A percentile compares a stretch with the other conserved stretches of the same genome.
These are phyloP conservation scores for Nicotiana rustica DNA, from an alignment of 305 asterid species.

Conservation along the genomic window DNA sequence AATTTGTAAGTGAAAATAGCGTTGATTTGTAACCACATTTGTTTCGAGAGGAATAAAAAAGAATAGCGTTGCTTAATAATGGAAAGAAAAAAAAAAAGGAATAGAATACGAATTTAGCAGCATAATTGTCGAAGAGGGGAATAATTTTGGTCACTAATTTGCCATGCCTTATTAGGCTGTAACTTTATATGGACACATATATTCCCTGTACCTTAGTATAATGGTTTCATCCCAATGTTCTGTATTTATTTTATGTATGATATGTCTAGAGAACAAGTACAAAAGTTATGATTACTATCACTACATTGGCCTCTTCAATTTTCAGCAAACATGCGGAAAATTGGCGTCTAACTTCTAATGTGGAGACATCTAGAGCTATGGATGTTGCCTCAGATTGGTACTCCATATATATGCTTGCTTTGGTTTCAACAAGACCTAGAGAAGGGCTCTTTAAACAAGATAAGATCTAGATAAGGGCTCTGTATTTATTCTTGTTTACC, in stretches of 20 bases:
- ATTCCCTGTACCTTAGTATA: too few species aligned
- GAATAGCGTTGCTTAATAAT: neutral
- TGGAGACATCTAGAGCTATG: slow-evolving; percentile 1
- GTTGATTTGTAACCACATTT: too few species aligned
- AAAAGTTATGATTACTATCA: neutral
- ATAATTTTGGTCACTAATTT: neutral
- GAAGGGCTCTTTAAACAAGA: neutral
- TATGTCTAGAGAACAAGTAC: neutral
- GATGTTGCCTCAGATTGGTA: neutral
- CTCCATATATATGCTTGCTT: neutral
- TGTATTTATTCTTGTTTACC: too few species aligned
- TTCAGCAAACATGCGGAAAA: neutral
- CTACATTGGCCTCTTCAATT: neutral
- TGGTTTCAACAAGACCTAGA: neutral
- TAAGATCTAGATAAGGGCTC: too few species aligned
- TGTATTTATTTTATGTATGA: too few species aligned
- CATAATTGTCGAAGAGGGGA: neutral
- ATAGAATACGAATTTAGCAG: neutral
- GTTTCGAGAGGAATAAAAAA: neutral
- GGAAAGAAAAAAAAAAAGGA: too few species aligned
- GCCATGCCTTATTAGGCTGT: too few species aligned
- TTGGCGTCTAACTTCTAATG: neutral
- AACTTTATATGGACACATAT: too few species aligned
- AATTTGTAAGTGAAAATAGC: too few species aligned
- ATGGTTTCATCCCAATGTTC: too few species aligned